These are phyloP conservation scores for Diddensiella caesifluorescens DNA, from an alignment of 805 yeast species.

Conservation along the genomic window DNA sequence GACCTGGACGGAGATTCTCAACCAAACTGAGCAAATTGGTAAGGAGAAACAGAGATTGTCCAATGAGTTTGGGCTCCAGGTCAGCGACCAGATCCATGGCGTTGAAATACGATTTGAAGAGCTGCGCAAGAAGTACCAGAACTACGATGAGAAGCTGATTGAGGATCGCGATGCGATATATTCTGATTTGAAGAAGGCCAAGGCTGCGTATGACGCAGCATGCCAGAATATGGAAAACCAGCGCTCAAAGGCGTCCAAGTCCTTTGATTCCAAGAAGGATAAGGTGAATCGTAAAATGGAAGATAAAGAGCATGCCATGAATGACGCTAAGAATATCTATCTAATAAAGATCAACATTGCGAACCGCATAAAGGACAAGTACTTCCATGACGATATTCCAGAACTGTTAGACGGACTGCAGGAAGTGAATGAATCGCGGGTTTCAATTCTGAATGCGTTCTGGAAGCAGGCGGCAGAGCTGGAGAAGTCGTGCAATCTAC, in stretches of 20 bases:
- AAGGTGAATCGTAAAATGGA: slow-evolving; percentile 44
- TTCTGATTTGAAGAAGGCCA: slow-evolving; percentile 56
- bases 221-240: slow-evolving; percentile 78
- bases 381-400: slow-evolving; percentile 87
- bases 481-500: slow-evolving; percentile 53
- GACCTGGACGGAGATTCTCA: slow-evolving; percentile 82
- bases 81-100: slow-evolving; percentile 55
- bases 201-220: slow-evolving; percentile 70
- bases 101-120: slow-evolving; percentile 50
- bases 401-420: slow-evolving; percentile 81
- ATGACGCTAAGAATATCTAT: slow-evolving; percentile 78
- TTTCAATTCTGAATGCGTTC: slow-evolving; percentile 61
- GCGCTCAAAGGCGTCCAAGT: slow-evolving; percentile 65
- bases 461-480: slow-evolving; percentile 55
- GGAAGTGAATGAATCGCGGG: slow-evolving; percentile 75
- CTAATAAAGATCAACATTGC: slow-evolving; percentile 76
- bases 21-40: slow-evolving; percentile 77
- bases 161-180: slow-evolving; percentile 44
- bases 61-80: slow-evolving; percentile 51
- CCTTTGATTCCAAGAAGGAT: slow-evolving; percentile 25
- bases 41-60: slow-evolving; percentile 58
- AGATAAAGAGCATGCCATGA: slow-evolving; percentile 75
- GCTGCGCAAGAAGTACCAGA: slow-evolving; percentile 50
- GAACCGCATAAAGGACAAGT: slow-evolving; percentile 88
- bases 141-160: slow-evolving; percentile 54